Conservation (phyloP, 2,329 filamentous ascomycete genomes). For the Fusarium buharicum region DNA sequence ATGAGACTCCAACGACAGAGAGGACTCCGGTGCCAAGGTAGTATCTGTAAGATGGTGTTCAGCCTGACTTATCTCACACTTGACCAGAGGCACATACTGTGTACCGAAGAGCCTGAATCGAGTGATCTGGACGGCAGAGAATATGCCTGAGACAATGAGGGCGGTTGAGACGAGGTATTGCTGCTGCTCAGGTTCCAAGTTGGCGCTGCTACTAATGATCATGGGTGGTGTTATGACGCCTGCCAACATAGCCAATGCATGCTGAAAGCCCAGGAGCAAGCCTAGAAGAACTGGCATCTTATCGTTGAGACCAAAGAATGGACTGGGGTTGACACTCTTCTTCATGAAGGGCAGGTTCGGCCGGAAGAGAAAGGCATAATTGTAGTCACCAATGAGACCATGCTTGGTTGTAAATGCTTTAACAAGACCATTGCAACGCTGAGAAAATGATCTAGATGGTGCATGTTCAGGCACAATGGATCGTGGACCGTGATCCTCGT, state of each 20-base stretch:
- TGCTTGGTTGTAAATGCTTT: slow-evolving; percentile 67
- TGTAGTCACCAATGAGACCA: slow-evolving; percentile 85
- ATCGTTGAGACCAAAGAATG: slow-evolving; percentile 87
- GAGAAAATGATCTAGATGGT: slow-evolving; percentile 47
- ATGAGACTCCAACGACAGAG: slow-evolving; percentile 74
- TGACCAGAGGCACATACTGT: slow-evolving; percentile 50
- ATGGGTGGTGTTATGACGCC: slow-evolving; percentile 82
- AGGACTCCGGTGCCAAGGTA: slow-evolving; percentile 82
- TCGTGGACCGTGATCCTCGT: slow-evolving; percentile 65
- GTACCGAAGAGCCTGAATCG: slow-evolving; percentile 78
- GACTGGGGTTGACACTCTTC: slow-evolving; percentile 62
- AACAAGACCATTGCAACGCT: slow-evolving; percentile 44
- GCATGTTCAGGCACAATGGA: slow-evolving; percentile 57
- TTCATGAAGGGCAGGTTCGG: slow-evolving; percentile 86
- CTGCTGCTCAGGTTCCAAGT: slow-evolving; percentile 68
- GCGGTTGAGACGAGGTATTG: slow-evolving; percentile 84
- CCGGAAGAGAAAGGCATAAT: slow-evolving; percentile 89
- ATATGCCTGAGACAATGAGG: slow-evolving; percentile 79
- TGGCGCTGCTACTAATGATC: slow-evolving; percentile 73
- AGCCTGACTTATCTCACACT: not conserved
- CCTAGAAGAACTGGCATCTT: slow-evolving; percentile 79
- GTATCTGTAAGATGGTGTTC: slow-evolving; percentile 61
- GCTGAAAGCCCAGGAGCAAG: slow-evolving; percentile 80
- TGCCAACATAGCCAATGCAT: slow-evolving; percentile 80
- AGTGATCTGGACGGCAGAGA: slow-evolving; percentile 81